Base-by-base conservation (phyloP, 306 rosid genomes). In the Trifolium subterraneum region DNA sequence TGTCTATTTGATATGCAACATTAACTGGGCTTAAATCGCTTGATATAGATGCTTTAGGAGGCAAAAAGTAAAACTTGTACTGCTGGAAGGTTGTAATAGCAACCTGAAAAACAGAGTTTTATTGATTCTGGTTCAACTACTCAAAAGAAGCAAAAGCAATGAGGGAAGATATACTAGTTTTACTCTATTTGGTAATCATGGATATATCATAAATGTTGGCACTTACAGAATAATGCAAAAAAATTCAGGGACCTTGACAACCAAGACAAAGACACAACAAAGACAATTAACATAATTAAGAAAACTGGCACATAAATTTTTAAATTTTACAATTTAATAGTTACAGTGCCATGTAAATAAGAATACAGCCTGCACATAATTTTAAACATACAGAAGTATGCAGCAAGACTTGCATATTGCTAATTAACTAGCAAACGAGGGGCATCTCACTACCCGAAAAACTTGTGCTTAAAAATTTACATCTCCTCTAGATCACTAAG, bases 51-150 rank as follows among this genome's bases (percentile, higher is more conserved):
- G 39, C 76, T 45, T 52, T 42, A 38, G 60, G 86, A 41, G 90
- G 85, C 61, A 87, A 76, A 70, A 87, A 18, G 79, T 77, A 84
- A 65, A 87, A 74, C 54, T 71, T 79, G 76, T 29, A 66, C 27
- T 27, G 70, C 70, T 61, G 73, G 66, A 64, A 63, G 36, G 41
- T 39, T 22, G 65, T 56, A 60, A 52, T 8, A 70, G 82, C 88
- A 81, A 84, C 82, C 88, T 84, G 78, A 71, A 67, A 79, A 64
- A 65, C 33, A 67, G 11, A 56, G 6, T 63, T 50, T 62, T 39
- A 6, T 35, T 75, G 65, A 59, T 66, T 64, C 54, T 39, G 25
- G 65, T 55, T 44, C 8, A 70, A 78, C 33, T 39, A 62, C 47
- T 35, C 35, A 52, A 54, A 36, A 42, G 19, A 64, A 64, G 11